Evolutionary conservation across 345 rosid genomes (phyloP), one percentile per base, ranked within the genome.

Genomic region (Capsella bursapastoris): DNA sequence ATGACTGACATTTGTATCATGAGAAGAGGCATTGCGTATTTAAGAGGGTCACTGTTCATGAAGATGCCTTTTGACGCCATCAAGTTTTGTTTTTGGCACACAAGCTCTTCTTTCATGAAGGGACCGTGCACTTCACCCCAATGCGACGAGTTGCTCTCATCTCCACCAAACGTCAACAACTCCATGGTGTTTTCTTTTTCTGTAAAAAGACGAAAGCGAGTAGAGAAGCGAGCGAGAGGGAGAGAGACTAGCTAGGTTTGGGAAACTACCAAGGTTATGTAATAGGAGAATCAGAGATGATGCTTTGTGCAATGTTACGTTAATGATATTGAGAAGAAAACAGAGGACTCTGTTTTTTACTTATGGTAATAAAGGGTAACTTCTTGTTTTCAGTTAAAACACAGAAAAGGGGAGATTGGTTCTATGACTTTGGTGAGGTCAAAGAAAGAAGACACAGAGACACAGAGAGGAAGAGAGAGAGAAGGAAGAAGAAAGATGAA

Each of bases 341-440:
- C 74, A 76, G 66, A 76, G 65, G 80, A 70, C 80, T 76, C 71
- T 55, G 75, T 63, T 37, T 63, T 63, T 70, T 56, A 70, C 57
- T 67, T 67, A 61, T 12, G 66, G 41, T 27, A 31, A 28, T 35
- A 45, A 16, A 31, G 48, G 70, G 9, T 62, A 34, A 73, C 49
- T 45, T 72, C 5, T 68, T 69, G 25, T 69, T 45, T 0, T 29
- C 12, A 44, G 44, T 44, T 41, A 29, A 31, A 43, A 16, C 31
- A 44, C 41, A 22, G 25, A 22, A 52, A 25, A 58, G 5, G 41
- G 32, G 4, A 71, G 50, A 71, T 15, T 72, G 68, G 50, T 71
- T 61, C 44, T 22, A 25, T 13, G 53, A 62, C 31, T 63, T 50
- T 45, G 65, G 60, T 59, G 13, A 51, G 48, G 31, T 60, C 31